A percentile compares a stretch with the other conserved stretches of the same genome.
These are phyloP conservation scores for Trametes cubensis DNA, from an alignment of 768 basidiomycete genomes.

Conservation along the genomic window DNA sequence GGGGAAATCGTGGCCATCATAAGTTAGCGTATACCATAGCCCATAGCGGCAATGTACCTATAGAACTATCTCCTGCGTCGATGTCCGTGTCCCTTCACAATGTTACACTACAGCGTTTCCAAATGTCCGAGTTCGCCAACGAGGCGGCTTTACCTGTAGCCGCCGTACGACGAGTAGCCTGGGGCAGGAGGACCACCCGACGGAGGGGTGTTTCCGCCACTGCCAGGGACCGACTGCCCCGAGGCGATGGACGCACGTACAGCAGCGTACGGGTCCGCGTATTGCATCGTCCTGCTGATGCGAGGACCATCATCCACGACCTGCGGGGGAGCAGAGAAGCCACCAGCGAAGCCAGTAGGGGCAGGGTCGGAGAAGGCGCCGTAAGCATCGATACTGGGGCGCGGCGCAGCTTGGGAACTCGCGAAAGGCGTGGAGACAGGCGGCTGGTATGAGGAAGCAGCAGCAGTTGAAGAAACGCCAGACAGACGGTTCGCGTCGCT, in stretches of 20 bases:
- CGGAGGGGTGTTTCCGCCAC: constrained; percentile 13
- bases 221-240: constrained; percentile 8
- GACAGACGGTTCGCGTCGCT: constrained; percentile 56
- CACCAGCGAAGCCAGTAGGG: constrained; percentile 68
- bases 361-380: constrained; percentile 91
- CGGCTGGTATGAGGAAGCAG: constrained; percentile 31
- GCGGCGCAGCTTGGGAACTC: constrained; percentile 26
- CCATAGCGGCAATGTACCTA: background rate
- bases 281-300: constrained; percentile 91
- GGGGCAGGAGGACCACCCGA: constrained; percentile 19
- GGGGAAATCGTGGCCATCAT: constrained; percentile 21
- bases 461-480: constrained; percentile 34
- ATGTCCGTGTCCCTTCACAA: constrained; percentile 17
- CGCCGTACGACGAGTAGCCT: constrained; percentile 24
- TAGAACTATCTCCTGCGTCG: constrained; percentile 5
- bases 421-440: constrained; percentile 32
- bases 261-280: constrained; percentile 84
- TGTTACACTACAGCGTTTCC: constrained; percentile 5
- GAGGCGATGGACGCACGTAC: constrained; percentile 54
- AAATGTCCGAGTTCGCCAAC: background rate
- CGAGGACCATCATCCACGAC: constrained; percentile 48
- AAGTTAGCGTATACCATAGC: constrained; percentile 23
- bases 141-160: constrained; percentile 13
- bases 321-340: constrained; percentile 34
- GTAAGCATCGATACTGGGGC: constrained; percentile 80